Evolutionary conservation across 1,139 yeast species (phyloP), one percentile per base, ranked within the genome.

Genomic region (Hyphopichia pseudoburtonii): DNA sequence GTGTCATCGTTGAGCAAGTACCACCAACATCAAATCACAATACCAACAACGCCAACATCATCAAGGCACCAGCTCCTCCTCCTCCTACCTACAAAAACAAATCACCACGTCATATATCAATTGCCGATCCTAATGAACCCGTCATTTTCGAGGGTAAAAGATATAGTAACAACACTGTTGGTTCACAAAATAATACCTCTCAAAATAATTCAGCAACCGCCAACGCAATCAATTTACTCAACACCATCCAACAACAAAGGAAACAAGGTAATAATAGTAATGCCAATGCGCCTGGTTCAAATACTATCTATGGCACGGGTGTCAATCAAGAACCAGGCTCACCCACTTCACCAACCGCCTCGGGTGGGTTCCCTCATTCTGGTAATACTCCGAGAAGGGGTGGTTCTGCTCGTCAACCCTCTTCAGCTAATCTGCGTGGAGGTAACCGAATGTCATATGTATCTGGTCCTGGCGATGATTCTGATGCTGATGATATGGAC

Each of bases 401-500:
- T 4, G 11, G 19, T 3, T 17, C 23, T n/a, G 7, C n/a, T 8
- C 22, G 23, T 18, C 31, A 28, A 18, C 31, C 17, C n/a, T 7
- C n/a, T 7, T 12, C 14, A 16, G 6, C 21, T 16, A 8, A 7
- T 10, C 9, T 7, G 23, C 30, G 21, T 17, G 10, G 11, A 22
- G 30, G 11, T 17, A 7, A 16, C 4, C 27, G 30, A 40, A 19
- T 26, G 4, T 26, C 29, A 10, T 14, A 30, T 14, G 34, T 10
- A 10, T 26, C 54, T 9, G 38, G 35, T 17, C 46, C 44, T 23
- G 48, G n/a, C n/a, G n/a, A 42, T 26, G 30, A 36, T 17, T 41
- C 52, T 15, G 52, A 44, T 16, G 66, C 61, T 21, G 62, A 54
- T 15, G 78, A 69, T 36, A 62, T 74, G 62, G 80, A 75, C 47